phyloP scores from a whole-genome alignment of 2,329 filamentous ascomycete species.

The Fusarium nurragi region DNA sequence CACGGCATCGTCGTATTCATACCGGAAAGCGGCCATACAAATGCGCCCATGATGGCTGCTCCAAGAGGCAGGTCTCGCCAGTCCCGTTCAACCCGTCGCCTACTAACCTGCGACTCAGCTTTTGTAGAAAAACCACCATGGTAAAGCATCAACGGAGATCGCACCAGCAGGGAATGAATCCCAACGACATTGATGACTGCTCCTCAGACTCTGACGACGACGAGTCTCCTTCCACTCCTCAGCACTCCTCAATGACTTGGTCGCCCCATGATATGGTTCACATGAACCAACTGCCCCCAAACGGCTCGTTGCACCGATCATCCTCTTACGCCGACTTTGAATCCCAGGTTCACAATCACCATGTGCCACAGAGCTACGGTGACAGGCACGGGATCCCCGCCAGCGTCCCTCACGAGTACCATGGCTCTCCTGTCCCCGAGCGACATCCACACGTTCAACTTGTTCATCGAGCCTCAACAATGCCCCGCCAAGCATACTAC shows the following conservation, averaged over 20 bases:
- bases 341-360: conserved; percentile 55
- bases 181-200: conserved; percentile 64
- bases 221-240: conserved; percentile 68
- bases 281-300: conserved; percentile 50
- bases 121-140: conserved; percentile 78
- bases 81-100: neutral
- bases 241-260: conserved; percentile 63
- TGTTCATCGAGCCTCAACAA: conserved; percentile 59
- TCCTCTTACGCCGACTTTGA: conserved; percentile 65
- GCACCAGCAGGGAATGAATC: conserved; percentile 67
- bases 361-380: conserved; percentile 52
- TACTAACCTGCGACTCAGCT: conserved; percentile 57
- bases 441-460: conserved; percentile 58
- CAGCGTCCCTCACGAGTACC: conserved; percentile 55
- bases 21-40: conserved; percentile 74
- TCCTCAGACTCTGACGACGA: conserved; percentile 66
- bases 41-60: conserved; percentile 68
- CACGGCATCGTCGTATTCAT: conserved; percentile 72
- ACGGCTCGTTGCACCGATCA: conserved; percentile 59
- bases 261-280: conserved; percentile 55
- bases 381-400: conserved; percentile 60
- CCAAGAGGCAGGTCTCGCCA: conserved; percentile 62
- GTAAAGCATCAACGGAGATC: conserved; percentile 72
- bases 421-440: conserved; percentile 54
- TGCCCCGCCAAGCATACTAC: conserved; percentile 62